A percentile compares a stretch with the other conserved stretches of the same genome.
Evolutionary conservation across 2,329 filamentous ascomycete genomes (phyloP).

Genomic region (Colletotrichum lini): DNA sequence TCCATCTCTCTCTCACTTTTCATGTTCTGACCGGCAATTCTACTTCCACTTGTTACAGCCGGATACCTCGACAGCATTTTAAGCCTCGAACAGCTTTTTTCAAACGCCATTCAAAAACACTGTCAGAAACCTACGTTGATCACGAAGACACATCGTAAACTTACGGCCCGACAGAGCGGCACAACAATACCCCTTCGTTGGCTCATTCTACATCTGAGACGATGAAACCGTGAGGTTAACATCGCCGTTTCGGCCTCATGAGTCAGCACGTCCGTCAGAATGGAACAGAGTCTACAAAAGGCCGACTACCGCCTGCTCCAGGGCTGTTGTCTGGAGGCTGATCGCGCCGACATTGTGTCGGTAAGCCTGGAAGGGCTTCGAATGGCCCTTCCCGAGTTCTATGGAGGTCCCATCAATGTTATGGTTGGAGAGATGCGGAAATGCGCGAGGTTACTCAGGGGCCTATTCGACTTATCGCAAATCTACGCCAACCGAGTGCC

Average conservation of each 20-base stretch:
- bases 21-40: background rate
- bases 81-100: background rate
- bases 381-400: constrained; percentile 58
- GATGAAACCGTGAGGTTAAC: constrained; percentile 18
- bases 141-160: background rate
- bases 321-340: constrained; percentile 69
- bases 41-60: background rate
- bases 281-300: constrained; percentile 43
- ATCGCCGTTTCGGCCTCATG: constrained; percentile 22
- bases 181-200: background rate
- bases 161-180: background rate
- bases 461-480: constrained; percentile 69
- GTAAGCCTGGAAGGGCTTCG: constrained; percentile 65
- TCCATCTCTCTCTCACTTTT: constrained; percentile 5
- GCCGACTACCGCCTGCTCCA: constrained; percentile 59
- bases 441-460: constrained; percentile 63
- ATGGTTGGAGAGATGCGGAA: constrained; percentile 63
- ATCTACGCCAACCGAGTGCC: constrained; percentile 65
- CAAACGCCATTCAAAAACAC: background rate
- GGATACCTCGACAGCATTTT: constrained; percentile 8
- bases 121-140: background rate
- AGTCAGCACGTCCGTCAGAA: constrained; percentile 13
- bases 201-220: background rate
- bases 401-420: constrained; percentile 62
- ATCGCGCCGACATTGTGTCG: constrained; percentile 64